These are phyloP conservation scores for Eucalyptus grandis DNA, from an alignment of 345 rosid genomes.

Conservation along the genomic window DNA sequence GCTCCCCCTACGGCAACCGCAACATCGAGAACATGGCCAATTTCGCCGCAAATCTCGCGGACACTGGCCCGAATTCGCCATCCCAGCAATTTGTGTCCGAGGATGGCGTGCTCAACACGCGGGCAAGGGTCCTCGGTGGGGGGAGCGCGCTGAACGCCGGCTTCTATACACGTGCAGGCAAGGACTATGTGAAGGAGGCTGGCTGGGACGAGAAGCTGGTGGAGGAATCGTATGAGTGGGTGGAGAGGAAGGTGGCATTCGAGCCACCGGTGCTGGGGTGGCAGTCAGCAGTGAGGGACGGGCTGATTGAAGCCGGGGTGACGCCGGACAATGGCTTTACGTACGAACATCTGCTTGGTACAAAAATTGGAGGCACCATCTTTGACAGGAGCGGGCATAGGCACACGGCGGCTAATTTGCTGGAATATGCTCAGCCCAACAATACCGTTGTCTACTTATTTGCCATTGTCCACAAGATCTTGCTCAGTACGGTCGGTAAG, in stretches of 20 bases:
- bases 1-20: conserved; percentile 49
- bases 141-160: conserved; percentile 79
- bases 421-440: conserved; percentile 56
- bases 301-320: conserved; percentile 54
- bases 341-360: conserved; percentile 53
- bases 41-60: conserved; percentile 28
- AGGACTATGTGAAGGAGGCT: conserved; percentile 17
- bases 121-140: conserved; percentile 81
- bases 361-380: conserved; percentile 67
- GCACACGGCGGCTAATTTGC: conserved; percentile 70
- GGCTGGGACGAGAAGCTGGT: conserved; percentile 42
- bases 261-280: conserved; percentile 39
- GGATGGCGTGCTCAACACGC: conserved; percentile 70
- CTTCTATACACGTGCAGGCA: conserved; percentile 55
- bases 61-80: conserved; percentile 32
- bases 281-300: conserved; percentile 75
- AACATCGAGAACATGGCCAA: conserved; percentile 23
- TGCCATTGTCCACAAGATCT: conserved; percentile 56
- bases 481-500: conserved; percentile 32
- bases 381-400: conserved; percentile 58
- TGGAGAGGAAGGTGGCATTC: conserved; percentile 56
- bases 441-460: conserved; percentile 36
- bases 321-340: conserved; percentile 63
- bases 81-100: conserved; percentile 63
- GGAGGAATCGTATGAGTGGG: conserved; percentile 57